phyloP scores from a whole-genome alignment of 2,329 filamentous ascomycete genomes.

The Tolypocladium pustulatum region DNA sequence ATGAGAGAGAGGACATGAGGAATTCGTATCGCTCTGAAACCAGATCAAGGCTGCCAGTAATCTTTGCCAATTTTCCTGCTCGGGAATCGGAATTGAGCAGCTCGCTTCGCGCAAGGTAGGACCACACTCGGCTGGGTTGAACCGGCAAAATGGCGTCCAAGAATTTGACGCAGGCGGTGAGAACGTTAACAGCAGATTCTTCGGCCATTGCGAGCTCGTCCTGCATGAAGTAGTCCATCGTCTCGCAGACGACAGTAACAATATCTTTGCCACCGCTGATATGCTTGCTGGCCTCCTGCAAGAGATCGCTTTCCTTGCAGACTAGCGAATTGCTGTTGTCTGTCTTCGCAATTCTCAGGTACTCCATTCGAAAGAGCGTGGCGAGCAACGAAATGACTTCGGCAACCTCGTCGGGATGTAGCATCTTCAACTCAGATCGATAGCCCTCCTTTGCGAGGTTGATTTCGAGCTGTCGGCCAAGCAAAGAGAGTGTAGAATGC shows the following conservation, averaged over 20 bases:
- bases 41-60: slow-evolving; percentile 76
- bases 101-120: slow-evolving; percentile 71
- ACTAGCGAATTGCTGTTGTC: slow-evolving; percentile 19
- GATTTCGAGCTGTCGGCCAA: slow-evolving; percentile 66
- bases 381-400: slow-evolving; percentile 69
- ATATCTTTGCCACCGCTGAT: slow-evolving; percentile 58
- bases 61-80: slow-evolving; percentile 63
- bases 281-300: slow-evolving; percentile 46
- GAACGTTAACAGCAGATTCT: slow-evolving; percentile 53
- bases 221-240: slow-evolving; percentile 63
- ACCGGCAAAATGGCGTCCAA: slow-evolving; percentile 60
- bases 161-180: slow-evolving; percentile 68
- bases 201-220: slow-evolving; percentile 46
- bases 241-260: slow-evolving; percentile 70
- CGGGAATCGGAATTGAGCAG: slow-evolving; percentile 68
- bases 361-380: slow-evolving; percentile 50
- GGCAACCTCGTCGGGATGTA: slow-evolving; percentile 51
- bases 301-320: slow-evolving; percentile 28
- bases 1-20: slow-evolving; percentile 57
- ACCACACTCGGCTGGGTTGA: slow-evolving; percentile 82
- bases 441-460: slow-evolving; percentile 48
- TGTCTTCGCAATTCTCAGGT: slow-evolving; percentile 21
- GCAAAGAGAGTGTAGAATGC: slow-evolving; percentile 70
- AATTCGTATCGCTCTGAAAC: slow-evolving; percentile 68
- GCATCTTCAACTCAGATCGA: slow-evolving; percentile 38